phyloP scores from a whole-genome alignment of 306 rosid genomes.

The Medicago truncatula region DNA sequence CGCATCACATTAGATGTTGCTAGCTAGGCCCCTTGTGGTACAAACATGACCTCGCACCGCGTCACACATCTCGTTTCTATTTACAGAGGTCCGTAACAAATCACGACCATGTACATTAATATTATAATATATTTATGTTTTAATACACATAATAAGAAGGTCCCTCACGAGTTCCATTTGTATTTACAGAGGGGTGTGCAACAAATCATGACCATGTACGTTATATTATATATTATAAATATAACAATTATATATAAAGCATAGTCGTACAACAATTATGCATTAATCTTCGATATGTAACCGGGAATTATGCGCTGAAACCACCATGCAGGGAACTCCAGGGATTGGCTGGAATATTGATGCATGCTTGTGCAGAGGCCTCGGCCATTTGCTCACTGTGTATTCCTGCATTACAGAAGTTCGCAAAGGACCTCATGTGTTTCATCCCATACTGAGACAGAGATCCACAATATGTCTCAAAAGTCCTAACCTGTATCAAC shows the following conservation, averaged over 20 bases:
- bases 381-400: slow-evolving; percentile 71
- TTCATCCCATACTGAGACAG: slow-evolving; percentile 94
- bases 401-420: slow-evolving; percentile 83
- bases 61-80: too few species aligned
- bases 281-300: slow-evolving; percentile 38
- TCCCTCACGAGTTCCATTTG: slow-evolving; percentile 1
- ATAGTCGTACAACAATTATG: slow-evolving; percentile 37
- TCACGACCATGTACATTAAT: too few species aligned
- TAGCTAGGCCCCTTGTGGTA: not conserved
- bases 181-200: slow-evolving; percentile 47
- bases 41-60: not conserved
- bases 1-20: not conserved
- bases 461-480: slow-evolving; percentile 84
- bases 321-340: slow-evolving; percentile 85
- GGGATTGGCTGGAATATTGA: slow-evolving; percentile 58
- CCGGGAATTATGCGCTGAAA: slow-evolving; percentile 63
- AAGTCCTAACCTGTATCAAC: slow-evolving; percentile 74
- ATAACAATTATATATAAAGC: not conserved
- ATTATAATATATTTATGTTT: not conserved
- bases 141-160: slow-evolving; percentile 23
- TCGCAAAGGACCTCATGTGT: slow-evolving; percentile 91
- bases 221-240: not conserved
- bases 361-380: slow-evolving; percentile 86
- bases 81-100: too few species aligned
- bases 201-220: slow-evolving; percentile 15